A percentile compares a stretch with the other conserved stretches of the same genome.
Conservation (phyloP, 805 yeast species). For the Tetrapisispora pingtungensis region DNA sequence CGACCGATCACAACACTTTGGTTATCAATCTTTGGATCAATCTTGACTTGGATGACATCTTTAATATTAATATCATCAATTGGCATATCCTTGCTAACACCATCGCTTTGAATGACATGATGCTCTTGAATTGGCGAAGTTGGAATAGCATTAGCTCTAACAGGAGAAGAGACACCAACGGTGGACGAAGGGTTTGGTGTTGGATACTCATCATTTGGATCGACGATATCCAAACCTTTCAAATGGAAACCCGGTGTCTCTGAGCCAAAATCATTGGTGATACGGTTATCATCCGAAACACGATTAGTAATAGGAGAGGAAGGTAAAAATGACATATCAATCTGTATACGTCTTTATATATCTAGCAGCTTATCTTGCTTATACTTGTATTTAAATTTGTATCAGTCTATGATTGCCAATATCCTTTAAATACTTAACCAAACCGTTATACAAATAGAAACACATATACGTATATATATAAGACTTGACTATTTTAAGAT, state of each 20-base stretch:
- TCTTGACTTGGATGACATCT: background rate
- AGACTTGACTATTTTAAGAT: too few species aligned
- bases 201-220: constrained; percentile 35
- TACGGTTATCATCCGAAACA: background rate
- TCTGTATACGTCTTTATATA: too few species aligned
- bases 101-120: background rate
- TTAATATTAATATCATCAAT: background rate
- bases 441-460: too few species aligned
- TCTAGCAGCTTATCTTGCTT: too few species aligned
- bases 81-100: background rate
- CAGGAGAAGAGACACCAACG: constrained; percentile 33
- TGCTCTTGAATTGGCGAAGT: constrained; percentile 6
- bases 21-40: constrained; percentile 3
- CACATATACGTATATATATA: too few species aligned
- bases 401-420: too few species aligned
- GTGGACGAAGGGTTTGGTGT: constrained; percentile 68
- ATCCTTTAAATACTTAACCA: too few species aligned
- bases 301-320: constrained; percentile 29
- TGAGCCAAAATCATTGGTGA: background rate
- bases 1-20: constrained; percentile 25
- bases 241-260: background rate
- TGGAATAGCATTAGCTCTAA: constrained; percentile 6
- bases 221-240: constrained; percentile 11
- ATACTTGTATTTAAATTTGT: too few species aligned
- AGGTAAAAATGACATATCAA: constrained; percentile 26